A percentile compares a stretch with the other conserved stretches of the same genome.
phyloP scores from a whole-genome alignment of 768 basidiomycete genomes.

The Boletus eberwhitei region DNA sequence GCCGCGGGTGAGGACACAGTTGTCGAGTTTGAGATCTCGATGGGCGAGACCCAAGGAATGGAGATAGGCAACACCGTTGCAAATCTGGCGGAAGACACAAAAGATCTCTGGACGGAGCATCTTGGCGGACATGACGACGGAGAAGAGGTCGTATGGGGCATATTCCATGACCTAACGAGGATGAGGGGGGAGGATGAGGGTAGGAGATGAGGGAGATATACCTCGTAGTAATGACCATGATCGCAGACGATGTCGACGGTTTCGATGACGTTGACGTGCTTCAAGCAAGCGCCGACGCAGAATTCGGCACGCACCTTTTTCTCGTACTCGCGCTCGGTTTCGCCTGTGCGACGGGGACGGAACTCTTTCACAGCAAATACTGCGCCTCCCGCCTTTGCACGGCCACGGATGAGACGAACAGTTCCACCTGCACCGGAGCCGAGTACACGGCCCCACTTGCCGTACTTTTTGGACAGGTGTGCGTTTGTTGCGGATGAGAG shows the following conservation, averaged over 20 bases:
- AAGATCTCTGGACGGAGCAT: slow-evolving; percentile 99
- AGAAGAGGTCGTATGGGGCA: slow-evolving; percentile 97
- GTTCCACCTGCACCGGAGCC: slow-evolving; percentile 99
- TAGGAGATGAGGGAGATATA: slow-evolving; percentile 30
- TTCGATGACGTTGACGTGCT: slow-evolving; percentile 95
- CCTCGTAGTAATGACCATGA: slow-evolving; percentile 98
- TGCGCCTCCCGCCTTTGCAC: slow-evolving; percentile 72
- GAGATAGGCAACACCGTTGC: slow-evolving; percentile 96
- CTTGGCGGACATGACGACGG: slow-evolving; percentile 98
- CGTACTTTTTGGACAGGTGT: slow-evolving; percentile 97
- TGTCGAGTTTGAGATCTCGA: slow-evolving; percentile 98
- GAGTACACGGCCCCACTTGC: slow-evolving; percentile 95
- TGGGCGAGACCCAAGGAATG: slow-evolving; percentile 98
- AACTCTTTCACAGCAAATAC: slow-evolving; percentile 99
- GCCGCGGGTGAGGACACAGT: slow-evolving; percentile 96
- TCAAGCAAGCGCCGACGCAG: slow-evolving; percentile 91
- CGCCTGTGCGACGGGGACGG: slow-evolving; percentile 81
- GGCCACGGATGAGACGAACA: slow-evolving; percentile 90
- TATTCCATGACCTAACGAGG: slow-evolving; percentile 92
- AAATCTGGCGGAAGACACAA: slow-evolving; percentile 98
- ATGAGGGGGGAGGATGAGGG: slow-evolving; percentile 2
- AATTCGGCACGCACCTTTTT: slow-evolving; percentile 99
- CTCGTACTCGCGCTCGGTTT: slow-evolving; percentile 96
- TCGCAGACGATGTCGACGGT: slow-evolving; percentile 98
- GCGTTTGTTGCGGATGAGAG: slow-evolving; percentile 83